Conservation (phyloP, 345 rosid species). For the Syzygium grande region DNA sequence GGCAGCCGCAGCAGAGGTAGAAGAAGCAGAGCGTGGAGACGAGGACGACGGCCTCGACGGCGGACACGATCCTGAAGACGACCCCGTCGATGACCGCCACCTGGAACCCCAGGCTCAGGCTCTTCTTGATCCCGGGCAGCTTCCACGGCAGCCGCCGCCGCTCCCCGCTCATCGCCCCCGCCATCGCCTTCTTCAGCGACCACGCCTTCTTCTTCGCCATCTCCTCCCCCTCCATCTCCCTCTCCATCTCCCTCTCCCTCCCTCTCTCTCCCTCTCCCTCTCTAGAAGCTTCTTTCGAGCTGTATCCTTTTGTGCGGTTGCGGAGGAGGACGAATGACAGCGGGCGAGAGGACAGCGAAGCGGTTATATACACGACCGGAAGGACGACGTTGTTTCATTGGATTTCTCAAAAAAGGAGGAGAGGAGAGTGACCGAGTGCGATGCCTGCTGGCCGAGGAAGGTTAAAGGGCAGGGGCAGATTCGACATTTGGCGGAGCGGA, state of each 20-base stretch:
- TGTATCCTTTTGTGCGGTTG: not conserved
- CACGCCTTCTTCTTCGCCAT: conserved; percentile 5
- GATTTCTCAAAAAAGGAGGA: not conserved
- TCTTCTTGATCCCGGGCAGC: conserved; percentile 19
- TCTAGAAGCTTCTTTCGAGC: not conserved
- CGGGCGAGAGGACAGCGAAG: not conserved
- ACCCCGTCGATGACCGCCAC: conserved; percentile 30
- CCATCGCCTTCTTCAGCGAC: conserved; percentile 13
- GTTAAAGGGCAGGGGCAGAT: not conserved
- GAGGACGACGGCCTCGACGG: conserved; percentile 51
- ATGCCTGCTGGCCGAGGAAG: not conserved
- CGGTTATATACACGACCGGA: not conserved
- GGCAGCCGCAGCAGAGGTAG: conserved; percentile 70
- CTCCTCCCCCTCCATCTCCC: not conserved
- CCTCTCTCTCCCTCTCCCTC: not conserved
- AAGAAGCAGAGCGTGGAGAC: conserved; percentile 71
- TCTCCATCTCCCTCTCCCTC: not conserved
- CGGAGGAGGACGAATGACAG: not conserved
- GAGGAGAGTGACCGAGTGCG: not conserved
- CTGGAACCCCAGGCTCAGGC: conserved; percentile 21
- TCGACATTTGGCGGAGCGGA: not conserved
- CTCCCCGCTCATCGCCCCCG: not conserved
- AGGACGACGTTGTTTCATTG: not conserved
- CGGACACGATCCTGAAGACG: conserved; percentile 42
- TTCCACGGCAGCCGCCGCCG: not conserved